Conservation (phyloP, 192 early-diverging fungal genomes). For the Anaeromyces robustus region DNA sequence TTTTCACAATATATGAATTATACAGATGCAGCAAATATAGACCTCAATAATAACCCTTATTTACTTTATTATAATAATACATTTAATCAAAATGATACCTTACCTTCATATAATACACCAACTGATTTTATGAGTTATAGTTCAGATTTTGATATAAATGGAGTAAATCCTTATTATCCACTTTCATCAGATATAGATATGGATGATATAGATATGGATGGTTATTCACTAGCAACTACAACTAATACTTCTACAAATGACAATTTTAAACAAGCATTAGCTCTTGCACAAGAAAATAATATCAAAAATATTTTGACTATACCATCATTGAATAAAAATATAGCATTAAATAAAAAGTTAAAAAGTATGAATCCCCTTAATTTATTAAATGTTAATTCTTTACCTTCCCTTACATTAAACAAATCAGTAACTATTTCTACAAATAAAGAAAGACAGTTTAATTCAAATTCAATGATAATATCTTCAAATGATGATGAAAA, state of each 20-base stretch:
- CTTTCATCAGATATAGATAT: background rate
- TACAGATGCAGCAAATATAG: background rate
- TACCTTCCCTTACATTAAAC: background rate
- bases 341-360: background rate
- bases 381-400: background rate
- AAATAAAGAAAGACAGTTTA: background rate
- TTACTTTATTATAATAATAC: background rate
- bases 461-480: background rate
- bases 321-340: background rate
- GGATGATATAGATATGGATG: background rate
- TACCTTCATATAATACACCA: background rate
- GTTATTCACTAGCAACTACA: background rate
- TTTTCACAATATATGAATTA: background rate
- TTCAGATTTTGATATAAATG: background rate
- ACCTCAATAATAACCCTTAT: background rate
- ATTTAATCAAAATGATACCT: background rate
- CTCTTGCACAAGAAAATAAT: background rate
- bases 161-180: background rate
- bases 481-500: background rate
- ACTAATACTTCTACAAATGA: background rate
- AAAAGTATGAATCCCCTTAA: background rate
- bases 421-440: background rate
- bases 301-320: background rate
- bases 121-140: background rate
- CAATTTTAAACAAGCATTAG: background rate